Conservation (phyloP, 2,329 filamentous ascomycete genomes). For the Allantophomopsis lycopodina region DNA sequence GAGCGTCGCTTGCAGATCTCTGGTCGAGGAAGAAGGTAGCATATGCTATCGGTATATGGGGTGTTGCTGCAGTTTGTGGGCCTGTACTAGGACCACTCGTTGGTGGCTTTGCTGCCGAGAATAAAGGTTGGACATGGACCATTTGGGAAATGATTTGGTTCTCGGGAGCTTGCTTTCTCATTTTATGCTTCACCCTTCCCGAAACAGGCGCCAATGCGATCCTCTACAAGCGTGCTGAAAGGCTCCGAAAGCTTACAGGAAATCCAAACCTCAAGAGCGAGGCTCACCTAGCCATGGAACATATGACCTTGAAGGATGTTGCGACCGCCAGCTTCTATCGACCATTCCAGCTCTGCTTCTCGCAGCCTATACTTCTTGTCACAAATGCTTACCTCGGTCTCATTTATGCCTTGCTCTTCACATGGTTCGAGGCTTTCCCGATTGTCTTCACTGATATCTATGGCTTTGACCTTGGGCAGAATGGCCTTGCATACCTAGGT, state of each 20-base stretch:
- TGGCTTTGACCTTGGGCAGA: slow-evolving; percentile 43
- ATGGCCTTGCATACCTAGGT: slow-evolving; percentile 54
- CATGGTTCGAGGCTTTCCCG: slow-evolving; percentile 47
- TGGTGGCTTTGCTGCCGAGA: slow-evolving; percentile 45
- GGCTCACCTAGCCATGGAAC: slow-evolving; percentile 39
- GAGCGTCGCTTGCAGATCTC: slow-evolving; percentile 46
- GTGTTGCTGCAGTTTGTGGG: slow-evolving; percentile 50
- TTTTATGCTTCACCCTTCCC: slow-evolving; percentile 33
- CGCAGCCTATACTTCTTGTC: slow-evolving; percentile 54
- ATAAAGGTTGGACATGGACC: slow-evolving; percentile 46
- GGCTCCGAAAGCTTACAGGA: slow-evolving; percentile 34
- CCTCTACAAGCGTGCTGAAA: slow-evolving; percentile 34
- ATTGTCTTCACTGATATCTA: slow-evolving; percentile 50
- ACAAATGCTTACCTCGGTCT: slow-evolving; percentile 54
- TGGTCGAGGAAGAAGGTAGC: slow-evolving; percentile 36
- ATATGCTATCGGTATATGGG: slow-evolving; percentile 44
- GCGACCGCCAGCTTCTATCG: slow-evolving; percentile 17
- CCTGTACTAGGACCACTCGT: slow-evolving; percentile 51
- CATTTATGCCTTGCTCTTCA: slow-evolving; percentile 38
- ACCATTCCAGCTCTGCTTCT: slow-evolving; percentile 57
- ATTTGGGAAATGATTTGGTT: slow-evolving; percentile 48
- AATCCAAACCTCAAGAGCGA: slow-evolving; percentile 32
- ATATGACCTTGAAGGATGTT: too few relatives aligned
- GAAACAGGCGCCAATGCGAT: slow-evolving; percentile 46
- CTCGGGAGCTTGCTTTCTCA: slow-evolving; percentile 42